Percentiles rank a stretch among this genome's conserved stretches.
Conservation (phyloP, 768 basidiomycete genomes). For the Rhodotorula paludigena region DNA sequence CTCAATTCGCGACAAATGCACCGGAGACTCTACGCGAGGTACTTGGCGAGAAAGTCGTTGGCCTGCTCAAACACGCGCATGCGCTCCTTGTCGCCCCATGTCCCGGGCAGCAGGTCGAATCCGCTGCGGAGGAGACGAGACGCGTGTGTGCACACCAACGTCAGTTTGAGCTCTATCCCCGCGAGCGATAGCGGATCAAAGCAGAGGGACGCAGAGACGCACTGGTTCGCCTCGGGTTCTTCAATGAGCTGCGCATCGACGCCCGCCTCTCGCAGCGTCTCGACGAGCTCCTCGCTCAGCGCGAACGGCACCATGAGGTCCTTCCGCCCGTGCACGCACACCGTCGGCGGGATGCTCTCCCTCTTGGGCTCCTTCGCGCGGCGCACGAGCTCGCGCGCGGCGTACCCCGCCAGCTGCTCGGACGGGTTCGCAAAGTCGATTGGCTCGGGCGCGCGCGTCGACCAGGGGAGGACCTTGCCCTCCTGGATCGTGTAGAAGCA, state of each 20-base stretch:
- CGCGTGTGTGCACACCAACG: background rate
- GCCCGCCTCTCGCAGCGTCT: slow-evolving; percentile 1
- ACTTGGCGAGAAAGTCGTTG: slow-evolving; percentile 31
- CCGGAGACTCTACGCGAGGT: no score
- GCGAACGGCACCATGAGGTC: slow-evolving; percentile 31
- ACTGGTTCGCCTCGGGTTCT: slow-evolving; percentile 26
- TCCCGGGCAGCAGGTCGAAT: slow-evolving; percentile 30
- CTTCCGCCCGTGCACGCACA: slow-evolving; percentile 22
- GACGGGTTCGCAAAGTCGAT: slow-evolving; percentile 1
- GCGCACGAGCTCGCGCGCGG: slow-evolving; percentile 2
- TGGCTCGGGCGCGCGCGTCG: background rate
- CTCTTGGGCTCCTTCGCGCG: background rate
- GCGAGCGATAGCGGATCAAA: background rate
- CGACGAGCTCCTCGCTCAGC: slow-evolving; percentile 12
- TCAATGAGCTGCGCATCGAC: slow-evolving; percentile 16
- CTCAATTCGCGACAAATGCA: no score
- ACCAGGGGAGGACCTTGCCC: slow-evolving; percentile 13
- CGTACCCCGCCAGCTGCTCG: slow-evolving; percentile 4
- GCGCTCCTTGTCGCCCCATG: background rate
- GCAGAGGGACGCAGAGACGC: background rate
- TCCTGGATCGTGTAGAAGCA: slow-evolving; percentile 37
- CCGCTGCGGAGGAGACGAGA: slow-evolving; percentile 5
- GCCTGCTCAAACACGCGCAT: slow-evolving; percentile 15
- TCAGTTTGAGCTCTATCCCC: background rate
- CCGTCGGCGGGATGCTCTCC: slow-evolving; percentile 19